A percentile compares a stretch with the other conserved stretches of the same genome.
These are phyloP conservation scores for Beauveria pseudobassiana DNA, from an alignment of 2,329 filamentous ascomycete genomes.

Conservation along the genomic window DNA sequence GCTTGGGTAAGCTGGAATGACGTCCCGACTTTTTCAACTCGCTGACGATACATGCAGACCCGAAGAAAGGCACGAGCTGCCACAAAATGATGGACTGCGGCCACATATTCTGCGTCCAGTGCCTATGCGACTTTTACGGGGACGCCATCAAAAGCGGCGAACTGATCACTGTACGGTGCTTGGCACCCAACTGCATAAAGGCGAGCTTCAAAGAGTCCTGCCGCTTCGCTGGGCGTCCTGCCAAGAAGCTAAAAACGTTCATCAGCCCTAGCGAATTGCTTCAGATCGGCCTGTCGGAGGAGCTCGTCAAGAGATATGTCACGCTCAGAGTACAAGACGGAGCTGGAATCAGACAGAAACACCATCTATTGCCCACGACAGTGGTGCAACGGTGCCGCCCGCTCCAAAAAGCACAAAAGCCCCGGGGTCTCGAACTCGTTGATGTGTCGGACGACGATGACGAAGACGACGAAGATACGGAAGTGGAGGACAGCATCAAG, in stretches of 20 bases:
- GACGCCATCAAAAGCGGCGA: conserved; percentile 82
- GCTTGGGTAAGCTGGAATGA: conserved; percentile 47
- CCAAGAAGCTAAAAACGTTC: conserved; percentile 54
- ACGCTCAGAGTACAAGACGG: conserved; percentile 85
- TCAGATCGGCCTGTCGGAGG: conserved; percentile 63
- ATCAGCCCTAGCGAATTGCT: conserved; percentile 79
- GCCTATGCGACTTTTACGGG: conserved; percentile 84
- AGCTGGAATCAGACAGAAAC: conserved; percentile 83
- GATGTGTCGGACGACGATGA: conserved; percentile 49
- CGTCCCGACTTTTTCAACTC: not conserved
- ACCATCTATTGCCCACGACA: conserved; percentile 87
- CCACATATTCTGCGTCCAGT: conserved; percentile 87
- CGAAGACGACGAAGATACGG: conserved; percentile 33
- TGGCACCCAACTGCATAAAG: conserved; percentile 69
- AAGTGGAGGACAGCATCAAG: conserved; percentile 28
- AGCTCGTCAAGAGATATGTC: conserved; percentile 77
- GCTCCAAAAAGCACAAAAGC: conserved; percentile 67
- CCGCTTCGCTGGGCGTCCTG: conserved; percentile 14
- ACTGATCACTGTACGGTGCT: conserved; percentile 69
- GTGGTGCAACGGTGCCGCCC: conserved; percentile 88
- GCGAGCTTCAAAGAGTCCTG: conserved; percentile 28
- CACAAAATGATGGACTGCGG: conserved; percentile 76
- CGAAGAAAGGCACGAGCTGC: conserved; percentile 78
- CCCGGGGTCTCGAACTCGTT: conserved; percentile 54
- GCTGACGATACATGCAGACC: conserved; percentile 44